A percentile compares a stretch with the other conserved stretches of the same genome.
These are phyloP conservation scores for Dothistroma septosporum DNA, from an alignment of 2,329 filamentous ascomycete species.

Conservation along the genomic window DNA sequence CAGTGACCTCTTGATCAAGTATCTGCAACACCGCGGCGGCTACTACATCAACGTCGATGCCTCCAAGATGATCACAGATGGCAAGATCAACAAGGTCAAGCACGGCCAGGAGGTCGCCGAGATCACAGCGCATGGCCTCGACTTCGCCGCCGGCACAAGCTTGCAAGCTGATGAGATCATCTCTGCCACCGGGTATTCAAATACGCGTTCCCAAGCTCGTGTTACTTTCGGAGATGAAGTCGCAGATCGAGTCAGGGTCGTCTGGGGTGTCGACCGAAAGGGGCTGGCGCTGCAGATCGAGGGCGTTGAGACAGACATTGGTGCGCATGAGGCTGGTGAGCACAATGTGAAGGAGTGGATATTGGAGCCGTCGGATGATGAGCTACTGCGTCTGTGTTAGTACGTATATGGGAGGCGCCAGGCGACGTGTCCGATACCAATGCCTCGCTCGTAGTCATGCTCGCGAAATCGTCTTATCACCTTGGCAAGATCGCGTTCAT, in stretches of 20 bases:
- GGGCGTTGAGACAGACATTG: background rate
- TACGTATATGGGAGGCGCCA: background rate
- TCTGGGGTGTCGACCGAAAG: constrained; percentile 45
- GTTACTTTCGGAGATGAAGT: constrained; percentile 41
- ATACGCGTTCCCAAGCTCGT: constrained; percentile 38
- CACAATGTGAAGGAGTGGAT: background rate
- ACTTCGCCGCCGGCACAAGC: constrained; percentile 41
- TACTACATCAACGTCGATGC: constrained; percentile 48
- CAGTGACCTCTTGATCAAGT: constrained; percentile 32
- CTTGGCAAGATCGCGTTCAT: too few species aligned
- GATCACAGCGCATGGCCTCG: constrained; percentile 39
- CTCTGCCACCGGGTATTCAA: constrained; percentile 45
- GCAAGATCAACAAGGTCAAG: constrained; percentile 46
- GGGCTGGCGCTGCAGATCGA: constrained; percentile 26
- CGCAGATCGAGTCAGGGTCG: constrained; percentile 40
- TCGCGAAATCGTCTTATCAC: background rate
- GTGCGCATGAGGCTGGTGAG: background rate
- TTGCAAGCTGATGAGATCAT: constrained; percentile 46
- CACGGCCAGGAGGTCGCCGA: constrained; percentile 33
- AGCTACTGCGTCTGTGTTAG: background rate
- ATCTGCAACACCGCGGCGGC: constrained; percentile 37
- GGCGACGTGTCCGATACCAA: background rate
- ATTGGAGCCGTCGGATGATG: background rate
- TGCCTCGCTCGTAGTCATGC: background rate
- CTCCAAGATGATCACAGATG: constrained; percentile 40